Conservation (phyloP, 2,329 filamentous ascomycete genomes). For the Rutstroemia sp. region DNA sequence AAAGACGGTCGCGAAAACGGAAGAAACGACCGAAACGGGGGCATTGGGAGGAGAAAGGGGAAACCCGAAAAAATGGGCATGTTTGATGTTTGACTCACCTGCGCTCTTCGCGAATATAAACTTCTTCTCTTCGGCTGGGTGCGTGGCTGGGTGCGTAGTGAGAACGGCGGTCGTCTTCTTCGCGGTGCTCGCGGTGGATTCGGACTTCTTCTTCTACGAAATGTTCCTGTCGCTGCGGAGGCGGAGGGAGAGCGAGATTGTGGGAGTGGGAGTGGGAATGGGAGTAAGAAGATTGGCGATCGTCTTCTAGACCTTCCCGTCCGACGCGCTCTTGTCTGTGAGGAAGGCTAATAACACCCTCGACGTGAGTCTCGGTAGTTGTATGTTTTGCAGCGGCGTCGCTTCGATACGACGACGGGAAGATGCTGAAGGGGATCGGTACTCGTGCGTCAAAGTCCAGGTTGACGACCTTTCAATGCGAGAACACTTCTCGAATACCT, state of each 20-base stretch:
- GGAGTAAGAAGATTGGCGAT: conserved; percentile 54
- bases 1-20: neutral
- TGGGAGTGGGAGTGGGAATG: neutral
- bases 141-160: conserved; percentile 54
- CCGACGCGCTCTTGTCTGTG: conserved; percentile 69
- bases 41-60: neutral
- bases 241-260: neutral
- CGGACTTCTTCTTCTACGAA: conserved; percentile 70
- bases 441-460: conserved; percentile 99
- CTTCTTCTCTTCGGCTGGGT: conserved; percentile 38
- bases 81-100: conserved; percentile 37
- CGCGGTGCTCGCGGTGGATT: conserved; percentile 51
- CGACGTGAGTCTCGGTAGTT: conserved; percentile 66
- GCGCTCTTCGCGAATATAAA: conserved; percentile 46
- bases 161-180: conserved; percentile 60
- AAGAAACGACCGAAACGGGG: neutral
- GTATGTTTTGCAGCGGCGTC: conserved; percentile 46
- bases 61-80: neutral
- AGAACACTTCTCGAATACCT: conserved; percentile 63
- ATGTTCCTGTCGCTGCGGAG: conserved; percentile 41
- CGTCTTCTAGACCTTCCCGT: conserved; percentile 89
- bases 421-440: conserved; percentile 99
- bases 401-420: conserved; percentile 91
- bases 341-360: conserved; percentile 75
- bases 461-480: conserved; percentile 74